Base-by-base conservation (phyloP, 2,329 filamentous ascomycete genomes). In the Thyridium curvatum region DNA sequence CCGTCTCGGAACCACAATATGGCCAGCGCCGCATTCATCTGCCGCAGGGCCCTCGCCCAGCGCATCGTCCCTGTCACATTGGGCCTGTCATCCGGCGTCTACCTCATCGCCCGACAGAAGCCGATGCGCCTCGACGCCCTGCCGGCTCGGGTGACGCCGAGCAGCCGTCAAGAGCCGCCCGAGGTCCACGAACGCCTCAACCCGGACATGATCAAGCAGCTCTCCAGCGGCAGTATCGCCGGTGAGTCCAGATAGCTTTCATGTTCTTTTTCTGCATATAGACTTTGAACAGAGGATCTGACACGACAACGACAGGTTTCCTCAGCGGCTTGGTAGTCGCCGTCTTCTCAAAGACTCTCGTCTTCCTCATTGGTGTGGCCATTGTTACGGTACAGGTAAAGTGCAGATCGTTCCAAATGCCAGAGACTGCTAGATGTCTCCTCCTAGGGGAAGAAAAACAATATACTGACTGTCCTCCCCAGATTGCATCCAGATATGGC, bases 271-370 rank as follows among this genome's bases (percentile, higher is more conserved):
- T 21, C 26, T 16, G 16, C 18, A 15, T 39, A n/a, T n/a, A n/a
- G n/a, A n/a, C n/a, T n/a, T 30, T 29, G 18, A 36, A 14, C 13
- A 28, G 21, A 15, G 16, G 18, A 5, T 14, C 3, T 26, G 30
- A 31, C 26, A 4, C 13, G 8, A 30, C 9, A 6, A 9, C 12
- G 1, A 3, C 35, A 82, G 80, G 82, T 14, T 75, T 85, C 40
- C 50, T 73, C n/a, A 61, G 72, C 3, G 84, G 84, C 2, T 51
- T 90, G 26, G 62, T 82, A 0, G 70, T 89, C 18, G 79, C 79
- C 42, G 65, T 83, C 13, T 87, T 90, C 57, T 87, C 82, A 8
- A 78, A 77, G 53, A 77, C 82, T 2, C 63, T 90, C 35, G 81
- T 83, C 2, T 52, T 89, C 13, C 56, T 90, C 15, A 62, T 84